Base-by-base conservation (phyloP, 768 basidiomycete genomes). In the Tylopilus subfusipes region DNA sequence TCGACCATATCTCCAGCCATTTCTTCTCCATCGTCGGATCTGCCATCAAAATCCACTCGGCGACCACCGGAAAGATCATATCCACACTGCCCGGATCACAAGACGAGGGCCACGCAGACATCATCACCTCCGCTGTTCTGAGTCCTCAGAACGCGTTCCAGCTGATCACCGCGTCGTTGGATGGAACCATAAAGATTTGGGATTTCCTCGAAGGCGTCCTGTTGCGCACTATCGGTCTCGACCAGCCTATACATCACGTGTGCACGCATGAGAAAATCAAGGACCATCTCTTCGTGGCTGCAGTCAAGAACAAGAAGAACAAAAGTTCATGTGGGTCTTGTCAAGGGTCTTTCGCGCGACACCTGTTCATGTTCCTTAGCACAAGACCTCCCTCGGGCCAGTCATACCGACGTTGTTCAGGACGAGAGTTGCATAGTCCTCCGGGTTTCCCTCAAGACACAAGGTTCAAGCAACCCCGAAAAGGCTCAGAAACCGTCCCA, bases 121-220 rank as follows among this genome's bases (percentile, higher is more conserved):
- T 76, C 22, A 81, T 98, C 59, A 92, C 93, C 12, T 82, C 85
- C 38, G 82, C 86, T 38, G 73, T 85, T 38, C 72, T 98, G 52
- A 88, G 84, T 67, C 93, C 97, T 14, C 79, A 85, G 57, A 98
- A 97, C 71, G 78, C 84, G 24, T 90, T 93, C 59, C 97, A 98
- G 69, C 72, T 99, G 58, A 83, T 98, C 59, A 93, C 93, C 12
- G 86, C 84, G 45, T 90, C 91, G 9, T 63, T 85, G 55, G 88
- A 93, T 61, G 96, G 94, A n/a, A 79, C 78, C 33, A 72, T 98
- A 57, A 82, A 90, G 67, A 73, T 97, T 24, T 99, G 97, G 97
- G 93, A 98, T 72, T 95, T 89, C 69, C 73, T 95, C 34, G 94
- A 97, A 54, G 93, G 86, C 6, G 75, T 78, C 9, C 73, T 97